Evolutionary conservation across 2,329 filamentous ascomycete species (phyloP), one percentile per base, ranked within the genome.

Genomic region (Juglanconis juglandina): DNA sequence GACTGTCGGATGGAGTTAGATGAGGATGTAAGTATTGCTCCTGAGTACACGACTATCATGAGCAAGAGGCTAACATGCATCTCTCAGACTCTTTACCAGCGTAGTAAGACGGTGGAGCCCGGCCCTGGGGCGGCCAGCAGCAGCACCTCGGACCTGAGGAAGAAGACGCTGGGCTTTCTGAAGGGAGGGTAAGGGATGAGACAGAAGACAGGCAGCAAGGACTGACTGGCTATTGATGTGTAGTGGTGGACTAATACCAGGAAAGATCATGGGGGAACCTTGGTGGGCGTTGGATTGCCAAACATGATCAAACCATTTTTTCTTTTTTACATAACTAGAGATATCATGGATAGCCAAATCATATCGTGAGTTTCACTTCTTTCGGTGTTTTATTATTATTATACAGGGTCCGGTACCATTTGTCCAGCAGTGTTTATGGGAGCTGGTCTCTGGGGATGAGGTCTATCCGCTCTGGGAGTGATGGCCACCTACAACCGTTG

Each of bases 1-100:
- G 91, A 96, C 69, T 90, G 90, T 66, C 87, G 87, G 69, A 89
- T 97, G 76, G 81, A 87, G 49, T 89, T 87, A 58, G 92, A 96
- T 75, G 92, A 96, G 68, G 94, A 97, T 79, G 93, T 96, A 76
- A 77, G 88, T 77, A 13, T 48, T 50, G 10, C 2, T n/a, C 11
- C 13, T 52, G 30, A 4, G 7, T 39, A 6, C 34, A 9, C 13
- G 24, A 17, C 33, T 17, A 37, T 11, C 10, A 17, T 48, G 35
- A 34, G 39, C 44, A 48, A 56, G 37, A 49, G 44, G 53, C 37
- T 8, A 10, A 8, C 17, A 1, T 39, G 6, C 33, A 32, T 14
- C 7, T 58, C 14, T 24, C 41, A 63, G 61, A 54, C 58, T 39
- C 61, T 63, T 17, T 63, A 63, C 41, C 61, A 63, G 47, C 61